These are phyloP conservation scores for Alternaria burnsii DNA, from an alignment of 2,329 filamentous ascomycete species.

Conservation along the genomic window DNA sequence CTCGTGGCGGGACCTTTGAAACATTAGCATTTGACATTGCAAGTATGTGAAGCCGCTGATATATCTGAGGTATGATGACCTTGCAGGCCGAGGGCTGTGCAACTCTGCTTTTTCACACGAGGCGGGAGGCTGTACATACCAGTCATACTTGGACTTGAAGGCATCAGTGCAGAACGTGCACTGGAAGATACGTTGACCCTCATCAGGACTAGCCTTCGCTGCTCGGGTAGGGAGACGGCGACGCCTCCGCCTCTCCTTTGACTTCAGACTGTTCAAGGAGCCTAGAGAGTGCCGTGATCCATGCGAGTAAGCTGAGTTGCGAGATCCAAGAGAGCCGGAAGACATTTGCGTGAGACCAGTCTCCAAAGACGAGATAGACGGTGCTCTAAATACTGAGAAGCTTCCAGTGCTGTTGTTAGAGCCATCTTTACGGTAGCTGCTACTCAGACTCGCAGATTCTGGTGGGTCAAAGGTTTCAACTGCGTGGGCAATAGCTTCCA, in stretches of 20 bases:
- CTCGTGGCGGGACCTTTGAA: constrained; percentile 52
- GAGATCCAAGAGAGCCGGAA: constrained; percentile 62
- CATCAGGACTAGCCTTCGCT: constrained; percentile 34
- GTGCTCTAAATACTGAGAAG: constrained; percentile 61
- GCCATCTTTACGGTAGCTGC: constrained; percentile 56
- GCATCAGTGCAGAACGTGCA: constrained; percentile 53
- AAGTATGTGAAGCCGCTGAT: background rate
- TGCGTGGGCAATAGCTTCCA: constrained; percentile 70
- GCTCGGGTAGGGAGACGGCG: constrained; percentile 58
- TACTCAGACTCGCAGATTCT: constrained; percentile 45
- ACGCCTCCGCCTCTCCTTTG: constrained; percentile 65
- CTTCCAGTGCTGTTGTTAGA: constrained; percentile 59
- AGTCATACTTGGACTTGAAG: constrained; percentile 54
- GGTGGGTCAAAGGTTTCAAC: constrained; percentile 55
- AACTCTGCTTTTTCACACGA: no score
- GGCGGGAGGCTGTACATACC: constrained; percentile 25
- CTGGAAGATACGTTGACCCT: constrained; percentile 41
- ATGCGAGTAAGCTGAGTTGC: constrained; percentile 65
- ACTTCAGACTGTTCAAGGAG: constrained; percentile 62
- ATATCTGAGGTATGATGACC: no score
- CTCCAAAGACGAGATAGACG: constrained; percentile 63
- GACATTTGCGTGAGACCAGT: constrained; percentile 61
- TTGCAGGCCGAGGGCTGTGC: no score
- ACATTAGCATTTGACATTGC: constrained; percentile 8
- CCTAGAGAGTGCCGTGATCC: constrained; percentile 65